Conservation (phyloP, 2,329 filamentous ascomycete species). For the Myriosclerotinia curreyana region DNA sequence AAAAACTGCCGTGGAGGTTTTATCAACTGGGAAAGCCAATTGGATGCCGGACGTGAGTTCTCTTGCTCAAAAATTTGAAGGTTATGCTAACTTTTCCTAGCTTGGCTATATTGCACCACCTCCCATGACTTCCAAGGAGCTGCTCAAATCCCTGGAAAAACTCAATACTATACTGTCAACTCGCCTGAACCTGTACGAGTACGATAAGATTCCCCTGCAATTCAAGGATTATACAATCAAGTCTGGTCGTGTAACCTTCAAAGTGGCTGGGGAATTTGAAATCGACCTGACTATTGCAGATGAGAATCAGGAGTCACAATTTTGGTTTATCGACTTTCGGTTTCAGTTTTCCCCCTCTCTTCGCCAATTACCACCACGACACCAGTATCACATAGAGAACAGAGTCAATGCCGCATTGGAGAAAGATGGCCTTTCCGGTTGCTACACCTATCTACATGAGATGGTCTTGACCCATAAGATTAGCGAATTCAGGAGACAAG, state of each 20-base stretch:
- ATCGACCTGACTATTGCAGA: slow-evolving; percentile 88
- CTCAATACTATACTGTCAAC: slow-evolving; percentile 81
- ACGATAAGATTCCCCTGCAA: slow-evolving; percentile 68
- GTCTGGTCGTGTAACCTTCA: slow-evolving; percentile 88
- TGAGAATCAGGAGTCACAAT: slow-evolving; percentile 78
- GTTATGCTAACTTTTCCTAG: slow-evolving; percentile 43
- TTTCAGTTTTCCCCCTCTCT: slow-evolving; percentile 75
- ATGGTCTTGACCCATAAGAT: slow-evolving; percentile 89
- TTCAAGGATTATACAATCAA: slow-evolving; percentile 75
- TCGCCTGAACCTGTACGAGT: slow-evolving; percentile 80
- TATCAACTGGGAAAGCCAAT: slow-evolving; percentile 72
- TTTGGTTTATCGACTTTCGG: slow-evolving; percentile 91
- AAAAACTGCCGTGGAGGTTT: slow-evolving; percentile 79
- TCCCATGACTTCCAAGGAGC: slow-evolving; percentile 65
- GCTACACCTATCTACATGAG: slow-evolving; percentile 84
- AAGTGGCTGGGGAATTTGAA: slow-evolving; percentile 80
- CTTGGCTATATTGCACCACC: slow-evolving; percentile 75
- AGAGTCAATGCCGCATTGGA: slow-evolving; percentile 70
- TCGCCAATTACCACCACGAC: slow-evolving; percentile 54
- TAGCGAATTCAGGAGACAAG: slow-evolving; percentile 75
- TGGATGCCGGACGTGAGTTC: slow-evolving; percentile 74
- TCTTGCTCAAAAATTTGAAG: background rate
- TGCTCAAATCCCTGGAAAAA: slow-evolving; percentile 71
- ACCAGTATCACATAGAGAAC: slow-evolving; percentile 65
- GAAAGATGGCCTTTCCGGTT: slow-evolving; percentile 69